A percentile compares a stretch with the other conserved stretches of the same genome.
Conservation (phyloP, 176 grass and related monocot genomes). For the Guadua angustifolia region DNA sequence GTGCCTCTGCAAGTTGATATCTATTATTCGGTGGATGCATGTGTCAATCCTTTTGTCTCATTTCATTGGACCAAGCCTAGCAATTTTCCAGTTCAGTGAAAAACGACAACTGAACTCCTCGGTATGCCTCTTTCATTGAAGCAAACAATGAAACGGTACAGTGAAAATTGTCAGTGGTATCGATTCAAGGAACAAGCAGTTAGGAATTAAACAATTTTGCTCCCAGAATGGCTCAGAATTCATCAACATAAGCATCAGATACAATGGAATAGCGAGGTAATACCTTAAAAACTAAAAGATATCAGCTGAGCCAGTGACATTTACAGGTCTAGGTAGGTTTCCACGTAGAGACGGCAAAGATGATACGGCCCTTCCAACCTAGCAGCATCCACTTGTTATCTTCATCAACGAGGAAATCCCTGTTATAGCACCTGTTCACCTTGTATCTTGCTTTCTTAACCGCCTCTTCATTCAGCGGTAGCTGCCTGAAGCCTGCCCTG, state of each 20-base stretch:
- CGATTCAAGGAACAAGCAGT: neutral
- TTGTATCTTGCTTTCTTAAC: slow-evolving; percentile 51
- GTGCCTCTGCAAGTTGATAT: neutral
- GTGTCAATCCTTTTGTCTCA: neutral
- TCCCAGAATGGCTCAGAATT: neutral
- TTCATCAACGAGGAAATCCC: slow-evolving; percentile 60
- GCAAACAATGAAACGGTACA: neutral
- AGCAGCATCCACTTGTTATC: slow-evolving; percentile 58
- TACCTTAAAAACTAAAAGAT: neutral
- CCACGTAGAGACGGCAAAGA: slow-evolving; percentile 50
- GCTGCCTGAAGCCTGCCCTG: slow-evolving; percentile 50
- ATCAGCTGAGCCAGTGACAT: neutral
- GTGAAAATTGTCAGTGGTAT: neutral
- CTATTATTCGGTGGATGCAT: neutral
- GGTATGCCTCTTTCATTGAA: neutral
- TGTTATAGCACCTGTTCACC: slow-evolving; percentile 47
- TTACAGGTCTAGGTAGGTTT: slow-evolving; percentile 33
- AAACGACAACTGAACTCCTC: neutral
- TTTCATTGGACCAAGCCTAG: neutral
- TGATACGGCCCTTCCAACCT: slow-evolving; percentile 56
- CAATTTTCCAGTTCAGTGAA: neutral
- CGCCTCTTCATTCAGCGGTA: slow-evolving; percentile 36
- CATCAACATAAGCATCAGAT: slow-evolving; percentile 25
- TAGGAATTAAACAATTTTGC: neutral
- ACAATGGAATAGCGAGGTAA: neutral